Evolutionary conservation across 2,329 filamentous ascomycete species (phyloP).

Genomic region (Penicillium sp.): DNA sequence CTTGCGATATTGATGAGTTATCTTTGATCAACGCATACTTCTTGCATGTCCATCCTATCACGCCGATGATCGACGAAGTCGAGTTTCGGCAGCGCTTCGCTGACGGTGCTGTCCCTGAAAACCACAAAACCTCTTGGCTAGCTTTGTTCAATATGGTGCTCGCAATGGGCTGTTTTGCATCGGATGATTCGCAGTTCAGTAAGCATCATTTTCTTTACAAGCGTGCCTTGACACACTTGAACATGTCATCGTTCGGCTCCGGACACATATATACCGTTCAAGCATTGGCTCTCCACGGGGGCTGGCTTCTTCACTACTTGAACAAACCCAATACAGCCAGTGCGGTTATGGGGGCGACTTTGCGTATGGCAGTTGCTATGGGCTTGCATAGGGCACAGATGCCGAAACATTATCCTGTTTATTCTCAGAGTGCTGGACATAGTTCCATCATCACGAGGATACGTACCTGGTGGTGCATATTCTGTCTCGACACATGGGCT

Average conservation of each 20-base stretch:
- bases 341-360: neutral
- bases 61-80: neutral
- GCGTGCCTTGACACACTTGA: neutral
- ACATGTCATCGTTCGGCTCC: neutral
- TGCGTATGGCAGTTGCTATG: neutral
- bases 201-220: neutral
- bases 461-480: conserved; percentile 3
- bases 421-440: neutral
- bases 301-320: neutral
- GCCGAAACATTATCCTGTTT: neutral
- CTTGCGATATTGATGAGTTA: neutral
- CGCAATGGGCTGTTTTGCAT: neutral
- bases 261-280: neutral
- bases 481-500: neutral
- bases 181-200: neutral
- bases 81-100: neutral
- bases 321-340: neutral
- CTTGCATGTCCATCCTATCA: conserved; percentile 3
- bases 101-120: neutral
- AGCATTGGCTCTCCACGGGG: neutral
- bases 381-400: neutral
- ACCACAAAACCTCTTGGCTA: neutral
- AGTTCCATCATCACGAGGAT: neutral
- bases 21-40: conserved; percentile 1
- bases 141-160: neutral